Conservation (phyloP, 208 protist genomes). For the Novymonas esmeraldas region DNA sequence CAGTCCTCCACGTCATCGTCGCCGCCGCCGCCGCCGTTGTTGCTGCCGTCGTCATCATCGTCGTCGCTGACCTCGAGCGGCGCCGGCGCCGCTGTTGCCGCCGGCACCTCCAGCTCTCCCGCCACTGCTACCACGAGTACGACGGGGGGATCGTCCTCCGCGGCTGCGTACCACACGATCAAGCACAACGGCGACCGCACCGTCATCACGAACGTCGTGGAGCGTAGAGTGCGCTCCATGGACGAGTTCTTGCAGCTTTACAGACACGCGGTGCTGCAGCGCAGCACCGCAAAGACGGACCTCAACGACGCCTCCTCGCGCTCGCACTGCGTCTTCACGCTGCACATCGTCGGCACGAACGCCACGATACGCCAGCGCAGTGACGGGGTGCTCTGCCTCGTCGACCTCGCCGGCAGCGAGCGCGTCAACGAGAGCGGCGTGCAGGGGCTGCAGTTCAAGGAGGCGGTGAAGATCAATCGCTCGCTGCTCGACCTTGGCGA, state of each 20-base stretch:
- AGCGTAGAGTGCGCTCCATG: slow-evolving; percentile 45
- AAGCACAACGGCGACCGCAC: slow-evolving; percentile 69
- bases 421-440: slow-evolving; percentile 89
- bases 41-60: not conserved
- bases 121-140: not conserved
- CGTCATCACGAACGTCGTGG: slow-evolving; percentile 64
- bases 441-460: slow-evolving; percentile 86
- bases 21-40: slow-evolving; percentile 29
- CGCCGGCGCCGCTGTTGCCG: too few relatives aligned
- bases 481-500: slow-evolving; percentile 92
- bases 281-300: slow-evolving; percentile 78
- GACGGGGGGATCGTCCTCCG: not conserved
- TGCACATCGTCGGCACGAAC: slow-evolving; percentile 78
- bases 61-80: too few relatives aligned
- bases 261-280: slow-evolving; percentile 57
- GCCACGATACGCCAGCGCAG: slow-evolving; percentile 69
- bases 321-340: slow-evolving; percentile 91
- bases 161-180: slow-evolving; percentile 66
- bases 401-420: slow-evolving; percentile 96
- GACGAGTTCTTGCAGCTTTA: slow-evolving; percentile 76
- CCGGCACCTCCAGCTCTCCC: too few relatives aligned
- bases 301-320: slow-evolving; percentile 92
- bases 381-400: slow-evolving; percentile 81
- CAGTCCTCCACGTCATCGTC: not conserved
- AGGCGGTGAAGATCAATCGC: slow-evolving; percentile 94